These are phyloP conservation scores for Pseudomonodictys pantanalensis DNA, from an alignment of 495 filamentous ascomycete species.

Conservation along the genomic window DNA sequence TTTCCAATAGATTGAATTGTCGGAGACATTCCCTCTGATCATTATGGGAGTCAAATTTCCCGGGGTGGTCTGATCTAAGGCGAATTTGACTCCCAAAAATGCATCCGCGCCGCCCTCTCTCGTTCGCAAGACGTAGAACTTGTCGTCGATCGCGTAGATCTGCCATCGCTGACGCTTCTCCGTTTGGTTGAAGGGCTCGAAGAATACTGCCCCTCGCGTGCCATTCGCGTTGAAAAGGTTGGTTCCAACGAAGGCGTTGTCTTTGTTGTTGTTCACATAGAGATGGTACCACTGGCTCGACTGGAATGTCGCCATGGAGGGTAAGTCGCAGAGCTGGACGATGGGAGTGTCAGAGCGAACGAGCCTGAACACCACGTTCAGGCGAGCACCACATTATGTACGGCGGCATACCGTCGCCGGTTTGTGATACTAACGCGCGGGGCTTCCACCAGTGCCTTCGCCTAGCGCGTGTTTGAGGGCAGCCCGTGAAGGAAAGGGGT, in stretches of 20 bases:
- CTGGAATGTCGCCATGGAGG: conserved; percentile 26
- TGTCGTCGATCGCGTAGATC: conserved; percentile 7
- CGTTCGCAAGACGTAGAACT: conserved; percentile 15
- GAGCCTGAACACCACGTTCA: too few species aligned
- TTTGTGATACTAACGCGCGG: too few species aligned
- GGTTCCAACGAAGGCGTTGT: conserved; percentile 4
- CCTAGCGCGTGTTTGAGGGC: too few species aligned
- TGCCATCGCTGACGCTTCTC: conserved; percentile 14
- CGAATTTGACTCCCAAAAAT: conserved; percentile 5
- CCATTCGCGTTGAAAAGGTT: conserved; percentile 6
- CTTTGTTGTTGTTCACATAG: not conserved
- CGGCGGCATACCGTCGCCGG: too few species aligned
- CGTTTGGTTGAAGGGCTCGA: conserved; percentile 1
- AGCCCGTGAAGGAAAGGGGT: too few species aligned
- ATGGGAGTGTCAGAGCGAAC: too few species aligned
- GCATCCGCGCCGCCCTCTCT: conserved; percentile 19
- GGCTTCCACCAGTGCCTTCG: too few species aligned
- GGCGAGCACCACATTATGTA: too few species aligned
- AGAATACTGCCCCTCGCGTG: conserved; percentile 5
- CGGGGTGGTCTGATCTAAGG: not conserved
- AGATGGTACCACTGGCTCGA: conserved; percentile 27
- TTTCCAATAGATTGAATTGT: conserved; percentile 21
- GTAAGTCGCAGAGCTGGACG: too few species aligned
- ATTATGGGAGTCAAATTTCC: conserved; percentile 13
- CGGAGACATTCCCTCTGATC: not conserved